Percentiles rank a stretch among this genome's conserved stretches.
Conservation (phyloP, 2,329 filamentous ascomycete genomes). For the Pestalotiopsis sp. region DNA sequence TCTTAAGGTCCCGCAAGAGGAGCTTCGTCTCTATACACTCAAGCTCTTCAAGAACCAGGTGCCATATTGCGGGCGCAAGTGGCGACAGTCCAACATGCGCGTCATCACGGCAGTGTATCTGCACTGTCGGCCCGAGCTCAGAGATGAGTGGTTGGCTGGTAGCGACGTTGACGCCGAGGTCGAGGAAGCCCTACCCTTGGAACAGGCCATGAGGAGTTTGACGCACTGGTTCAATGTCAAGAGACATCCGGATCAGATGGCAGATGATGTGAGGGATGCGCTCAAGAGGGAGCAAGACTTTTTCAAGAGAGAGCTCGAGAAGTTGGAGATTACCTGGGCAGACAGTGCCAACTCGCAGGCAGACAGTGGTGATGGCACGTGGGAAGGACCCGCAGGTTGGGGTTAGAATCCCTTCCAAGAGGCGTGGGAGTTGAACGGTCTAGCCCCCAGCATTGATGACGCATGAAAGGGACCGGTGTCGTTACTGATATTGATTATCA, state of each 20-base stretch:
- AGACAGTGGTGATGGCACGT: background rate
- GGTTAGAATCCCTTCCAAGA: background rate
- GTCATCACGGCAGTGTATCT: slow-evolving; percentile 97
- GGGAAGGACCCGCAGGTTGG: slow-evolving; percentile 3
- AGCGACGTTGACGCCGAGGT: slow-evolving; percentile 92
- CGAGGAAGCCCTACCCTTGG: slow-evolving; percentile 86
- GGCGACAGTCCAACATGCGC: slow-evolving; percentile 97
- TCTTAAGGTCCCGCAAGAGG: slow-evolving; percentile 84
- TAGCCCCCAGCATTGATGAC: background rate
- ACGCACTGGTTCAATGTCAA: slow-evolving; percentile 95
- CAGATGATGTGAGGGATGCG: slow-evolving; percentile 53
- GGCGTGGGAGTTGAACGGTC: background rate
- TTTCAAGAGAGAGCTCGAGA: slow-evolving; percentile 75
- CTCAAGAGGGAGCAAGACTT: slow-evolving; percentile 77
- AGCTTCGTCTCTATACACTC: slow-evolving; percentile 88
- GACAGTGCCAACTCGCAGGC: slow-evolving; percentile 27
- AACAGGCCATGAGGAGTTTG: slow-evolving; percentile 84
- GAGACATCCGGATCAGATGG: slow-evolving; percentile 78
- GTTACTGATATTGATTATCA: background rate
- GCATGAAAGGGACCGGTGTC: background rate
- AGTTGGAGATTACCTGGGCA: slow-evolving; percentile 57
- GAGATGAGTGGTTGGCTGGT: slow-evolving; percentile 93
- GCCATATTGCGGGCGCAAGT: slow-evolving; percentile 96
- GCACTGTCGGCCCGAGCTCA: slow-evolving; percentile 86
- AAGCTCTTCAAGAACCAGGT: slow-evolving; percentile 99